Base-by-base conservation (phyloP, 2,329 filamentous ascomycete species). In the Talaromyces sp. region DNA sequence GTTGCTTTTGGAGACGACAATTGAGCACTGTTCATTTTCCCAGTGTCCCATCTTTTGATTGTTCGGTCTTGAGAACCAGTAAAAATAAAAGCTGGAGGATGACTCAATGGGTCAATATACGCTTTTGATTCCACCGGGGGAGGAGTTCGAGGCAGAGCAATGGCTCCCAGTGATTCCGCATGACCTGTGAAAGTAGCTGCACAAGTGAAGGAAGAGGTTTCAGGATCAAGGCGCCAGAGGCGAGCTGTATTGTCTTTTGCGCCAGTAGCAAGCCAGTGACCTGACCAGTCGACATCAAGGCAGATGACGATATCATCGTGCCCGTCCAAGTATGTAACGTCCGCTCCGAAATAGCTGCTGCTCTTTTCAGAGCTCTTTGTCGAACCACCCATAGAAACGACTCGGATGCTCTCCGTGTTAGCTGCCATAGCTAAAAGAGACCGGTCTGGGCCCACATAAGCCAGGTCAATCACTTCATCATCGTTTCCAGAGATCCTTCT, bases 271-370 rank as follows among this genome's bases (percentile, higher is more conserved):
- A 99, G 84, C 94, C 94, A 99, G 72, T 94, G 88, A 0, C 95
- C 95, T 10, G 94, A 97, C 91, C 92, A 96, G 75, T 99, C 94
- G 2, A 91, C 87, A 71, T 97, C 92, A 46, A 99, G 80, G 61
- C 92, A 92, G 67, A 99, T 96, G 62, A 99, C 90, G 56, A 99
- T 97, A 67, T 99, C 94, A 55, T 92, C 88, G 67, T 99, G 94
- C 1, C 94, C 94, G 70, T 90, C 91, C 1, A 99, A 81, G 26
- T 94, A 80, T 2, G 88, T 90, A 43, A 96, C 83, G 69, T 99
- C 94, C 62, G 92, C 90, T 14, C 94, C 94, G 72, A 97, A 97
- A 71, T 92, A 94, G 26, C 73, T 27, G 80, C 79, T 31, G 21
- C 43, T 14, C 17, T 41, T 29, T 43, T 65, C 68, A 46, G 38